These are phyloP conservation scores for Bondarzewia mesenterica DNA, from an alignment of 1,284 basidiomycete species.

Conservation along the genomic window DNA sequence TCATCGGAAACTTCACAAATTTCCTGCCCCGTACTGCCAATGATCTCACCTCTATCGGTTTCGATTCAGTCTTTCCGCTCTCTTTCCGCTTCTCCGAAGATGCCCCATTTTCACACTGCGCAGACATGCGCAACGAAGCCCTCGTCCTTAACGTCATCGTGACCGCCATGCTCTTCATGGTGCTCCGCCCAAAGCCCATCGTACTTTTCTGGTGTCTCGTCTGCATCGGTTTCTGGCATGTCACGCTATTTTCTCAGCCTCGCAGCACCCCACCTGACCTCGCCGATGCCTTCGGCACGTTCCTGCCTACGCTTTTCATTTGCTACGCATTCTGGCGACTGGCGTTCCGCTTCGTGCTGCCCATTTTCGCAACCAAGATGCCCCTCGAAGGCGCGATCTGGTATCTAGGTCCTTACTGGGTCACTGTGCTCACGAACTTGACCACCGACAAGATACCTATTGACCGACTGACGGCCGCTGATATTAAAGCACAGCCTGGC, in stretches of 20 bases:
- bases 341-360: constrained; percentile 69
- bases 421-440: constrained; percentile 62
- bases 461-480: constrained; percentile 62
- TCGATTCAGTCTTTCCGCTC: constrained; percentile 68
- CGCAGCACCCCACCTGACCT: constrained; percentile 59
- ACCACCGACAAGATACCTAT: constrained; percentile 68
- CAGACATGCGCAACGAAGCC: constrained; percentile 61
- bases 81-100: constrained; percentile 39
- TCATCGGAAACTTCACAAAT: constrained; percentile 65
- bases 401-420: constrained; percentile 78
- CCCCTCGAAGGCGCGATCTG: constrained; percentile 70
- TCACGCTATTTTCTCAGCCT: constrained; percentile 75
- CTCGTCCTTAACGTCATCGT: constrained; percentile 67
- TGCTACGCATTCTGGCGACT: constrained; percentile 76
- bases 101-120: constrained; percentile 49
- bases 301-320: constrained; percentile 75
- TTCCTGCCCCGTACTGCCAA: constrained; percentile 54
- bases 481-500: constrained; percentile 61
- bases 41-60: constrained; percentile 65
- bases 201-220: constrained; percentile 72
- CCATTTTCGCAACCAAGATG: constrained; percentile 49
- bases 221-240: constrained; percentile 85
- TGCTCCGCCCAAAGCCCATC: constrained; percentile 68
- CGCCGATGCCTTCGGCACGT: constrained; percentile 64
- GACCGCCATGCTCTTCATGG: constrained; percentile 58